Evolutionary conservation across 2,329 filamentous ascomycete genomes (phyloP), one percentile per base, ranked within the genome.

Genomic region (Paramyrothecium sp.): DNA sequence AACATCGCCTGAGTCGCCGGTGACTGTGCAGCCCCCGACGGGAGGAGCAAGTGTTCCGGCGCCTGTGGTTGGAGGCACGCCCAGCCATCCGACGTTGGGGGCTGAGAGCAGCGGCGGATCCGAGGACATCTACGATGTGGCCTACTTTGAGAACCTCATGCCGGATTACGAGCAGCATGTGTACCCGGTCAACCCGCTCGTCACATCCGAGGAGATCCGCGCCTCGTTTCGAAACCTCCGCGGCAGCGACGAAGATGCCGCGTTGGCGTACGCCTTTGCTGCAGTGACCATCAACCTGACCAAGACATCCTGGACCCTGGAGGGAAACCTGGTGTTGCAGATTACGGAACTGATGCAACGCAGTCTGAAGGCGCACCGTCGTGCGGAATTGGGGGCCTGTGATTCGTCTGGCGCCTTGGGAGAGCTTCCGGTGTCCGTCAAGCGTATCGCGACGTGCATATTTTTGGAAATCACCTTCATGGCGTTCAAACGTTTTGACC

Each of bases 401-500:
- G 71, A 64, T 61, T 68, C 70, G 38, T 44, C 38, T 53, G 63
- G 69, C 7, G 71, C 73, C 13, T 67, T 72, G 11, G 73, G 75
- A n/a, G 72, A 75, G n/a, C 70, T 74, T 13, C 72, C 71, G 2
- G 70, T 75, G 3, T 76, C 74, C 0, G 72, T 80, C 23, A 73
- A 76, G 54, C 71, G 76, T 51, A 75, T 79, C 22, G 78, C 82
- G 74, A 78, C 77, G 22, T 77, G 74, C 23, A 69, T 82, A 51
- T 83, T 81, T 60, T 74, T 82, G 44, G 77, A 83, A 60, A 81
- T 81, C 56, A 78, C 75, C 64, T 71, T 80, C 53, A 78, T 82
- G 73, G 75, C 74, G 7, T 72, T 81, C 23, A 73, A 76, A 49
- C 74, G 76, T 23, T 73, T 72, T 56, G 78, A 82, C 54, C 73